phyloP scores from a whole-genome alignment of 345 rosid species.

The Aquilaria sinensis region DNA sequence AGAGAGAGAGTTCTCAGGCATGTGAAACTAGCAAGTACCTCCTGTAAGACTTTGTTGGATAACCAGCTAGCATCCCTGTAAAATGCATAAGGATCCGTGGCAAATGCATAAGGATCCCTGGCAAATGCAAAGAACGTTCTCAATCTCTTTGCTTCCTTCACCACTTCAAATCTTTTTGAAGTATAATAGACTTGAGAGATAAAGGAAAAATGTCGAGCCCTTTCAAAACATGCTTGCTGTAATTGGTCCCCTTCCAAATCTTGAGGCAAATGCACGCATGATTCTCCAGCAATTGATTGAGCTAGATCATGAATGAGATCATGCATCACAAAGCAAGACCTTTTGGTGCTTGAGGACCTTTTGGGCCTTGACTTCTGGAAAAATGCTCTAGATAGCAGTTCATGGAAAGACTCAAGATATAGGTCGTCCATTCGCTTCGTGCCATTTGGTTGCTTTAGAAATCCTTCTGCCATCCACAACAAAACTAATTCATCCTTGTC shows the following conservation, averaged over 20 bases:
- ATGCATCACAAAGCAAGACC: background rate
- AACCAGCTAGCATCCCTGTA: conserved; percentile 1
- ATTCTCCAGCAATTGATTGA: conserved; percentile 12
- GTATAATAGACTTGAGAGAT: background rate
- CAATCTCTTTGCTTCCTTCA: background rate
- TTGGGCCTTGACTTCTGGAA: too few species aligned
- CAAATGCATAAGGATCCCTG: conserved; percentile 1
- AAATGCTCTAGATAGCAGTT: too few species aligned
- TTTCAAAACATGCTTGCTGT: background rate
- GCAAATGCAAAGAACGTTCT: too few species aligned
- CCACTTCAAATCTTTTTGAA: conserved; percentile 4
- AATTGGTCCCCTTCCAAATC: background rate
- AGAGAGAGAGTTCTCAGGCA: conserved; percentile 7
- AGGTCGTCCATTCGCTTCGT: conserved; percentile 4
- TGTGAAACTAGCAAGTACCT: background rate
- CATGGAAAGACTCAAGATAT: conserved; percentile 8
- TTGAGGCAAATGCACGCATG: background rate
- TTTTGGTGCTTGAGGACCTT: too few species aligned
- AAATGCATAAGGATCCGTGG: too few species aligned
- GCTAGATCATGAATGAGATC: conserved; percentile 21
- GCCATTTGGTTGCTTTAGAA: conserved; percentile 6
- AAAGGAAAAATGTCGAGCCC: conserved; percentile 3
- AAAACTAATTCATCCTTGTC: conserved; percentile 11
- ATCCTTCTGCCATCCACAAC: conserved; percentile 15
- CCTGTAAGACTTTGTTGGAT: background rate